A percentile compares a stretch with the other conserved stretches of the same genome.
phyloP scores from a whole-genome alignment of 345 rosid species.

The Eucalyptus victrix region DNA sequence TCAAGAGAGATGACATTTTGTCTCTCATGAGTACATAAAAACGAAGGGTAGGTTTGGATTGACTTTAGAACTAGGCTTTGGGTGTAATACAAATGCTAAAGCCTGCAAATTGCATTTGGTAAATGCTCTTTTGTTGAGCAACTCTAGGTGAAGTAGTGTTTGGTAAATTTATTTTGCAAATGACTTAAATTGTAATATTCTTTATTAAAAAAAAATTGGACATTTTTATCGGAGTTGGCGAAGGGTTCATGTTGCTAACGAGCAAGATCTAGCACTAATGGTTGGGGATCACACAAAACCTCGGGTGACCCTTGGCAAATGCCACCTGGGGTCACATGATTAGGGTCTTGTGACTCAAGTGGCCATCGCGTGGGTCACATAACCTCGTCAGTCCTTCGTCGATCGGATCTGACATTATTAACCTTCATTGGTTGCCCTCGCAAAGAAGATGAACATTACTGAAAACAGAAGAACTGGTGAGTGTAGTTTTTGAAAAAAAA shows the following conservation, averaged over 20 bases:
- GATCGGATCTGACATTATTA: accelerated
- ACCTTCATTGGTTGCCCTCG: neutral
- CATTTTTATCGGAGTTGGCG: accelerated
- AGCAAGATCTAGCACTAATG: neutral
- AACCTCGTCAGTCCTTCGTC: accelerated
- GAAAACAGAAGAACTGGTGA: accelerated
- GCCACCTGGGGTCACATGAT: neutral
- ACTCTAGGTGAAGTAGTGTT: neutral
- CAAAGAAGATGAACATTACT: neutral
- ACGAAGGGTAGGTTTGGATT: too few species aligned
- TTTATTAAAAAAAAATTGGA: too few species aligned
- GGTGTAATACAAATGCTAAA: neutral
- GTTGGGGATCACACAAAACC: neutral
- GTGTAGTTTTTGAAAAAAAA: too few species aligned
- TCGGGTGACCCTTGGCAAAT: neutral
- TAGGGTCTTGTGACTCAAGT: accelerated
- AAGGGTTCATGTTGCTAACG: accelerated
- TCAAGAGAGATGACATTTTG: neutral
- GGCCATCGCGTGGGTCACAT: accelerated
- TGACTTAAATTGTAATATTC: neutral
- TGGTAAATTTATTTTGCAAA: neutral
- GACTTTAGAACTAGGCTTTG: too few species aligned
- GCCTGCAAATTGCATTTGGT: neutral
- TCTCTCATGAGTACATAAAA: neutral
- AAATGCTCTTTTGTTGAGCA: too few species aligned